These are phyloP conservation scores for Suillus paluster DNA, from an alignment of 768 basidiomycete genomes.

Conservation along the genomic window DNA sequence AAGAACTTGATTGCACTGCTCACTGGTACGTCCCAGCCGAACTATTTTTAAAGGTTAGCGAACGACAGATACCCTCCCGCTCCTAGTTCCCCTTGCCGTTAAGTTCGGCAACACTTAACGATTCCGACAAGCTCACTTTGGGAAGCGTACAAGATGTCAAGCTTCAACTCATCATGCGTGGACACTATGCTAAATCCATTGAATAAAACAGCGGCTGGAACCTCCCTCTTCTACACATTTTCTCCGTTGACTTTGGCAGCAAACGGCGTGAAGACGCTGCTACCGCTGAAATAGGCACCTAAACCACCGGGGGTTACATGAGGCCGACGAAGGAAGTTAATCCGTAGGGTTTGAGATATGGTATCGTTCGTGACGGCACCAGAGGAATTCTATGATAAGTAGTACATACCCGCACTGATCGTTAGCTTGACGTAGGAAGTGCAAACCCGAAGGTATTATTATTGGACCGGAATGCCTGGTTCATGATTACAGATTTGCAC, in stretches of 20 bases:
- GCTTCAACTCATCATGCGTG: too few relatives aligned
- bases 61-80: too few relatives aligned
- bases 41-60: slow-evolving; percentile 65
- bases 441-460: neutral
- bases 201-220: slow-evolving; percentile 65
- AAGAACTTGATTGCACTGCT: slow-evolving; percentile 56
- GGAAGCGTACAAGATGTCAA: too few relatives aligned
- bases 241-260: slow-evolving; percentile 54
- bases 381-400: neutral
- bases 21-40: slow-evolving; percentile 61
- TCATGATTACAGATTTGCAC: neutral
- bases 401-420: neutral
- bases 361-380: neutral
- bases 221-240: slow-evolving; percentile 57
- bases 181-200: too few relatives aligned
- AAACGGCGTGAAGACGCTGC: slow-evolving; percentile 41
- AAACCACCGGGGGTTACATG: neutral
- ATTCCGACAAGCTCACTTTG: too few relatives aligned
- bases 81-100: too few relatives aligned
- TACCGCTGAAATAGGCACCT: neutral
- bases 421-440: neutral
- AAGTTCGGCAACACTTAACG: too few relatives aligned
- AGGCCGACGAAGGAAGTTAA: neutral
- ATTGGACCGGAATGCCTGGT: too few relatives aligned
- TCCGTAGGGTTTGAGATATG: neutral